Evolutionary conservation across 495 filamentous ascomycete species (phyloP), one percentile per base, ranked within the genome.

Genomic region (Neurospora discreta): DNA sequence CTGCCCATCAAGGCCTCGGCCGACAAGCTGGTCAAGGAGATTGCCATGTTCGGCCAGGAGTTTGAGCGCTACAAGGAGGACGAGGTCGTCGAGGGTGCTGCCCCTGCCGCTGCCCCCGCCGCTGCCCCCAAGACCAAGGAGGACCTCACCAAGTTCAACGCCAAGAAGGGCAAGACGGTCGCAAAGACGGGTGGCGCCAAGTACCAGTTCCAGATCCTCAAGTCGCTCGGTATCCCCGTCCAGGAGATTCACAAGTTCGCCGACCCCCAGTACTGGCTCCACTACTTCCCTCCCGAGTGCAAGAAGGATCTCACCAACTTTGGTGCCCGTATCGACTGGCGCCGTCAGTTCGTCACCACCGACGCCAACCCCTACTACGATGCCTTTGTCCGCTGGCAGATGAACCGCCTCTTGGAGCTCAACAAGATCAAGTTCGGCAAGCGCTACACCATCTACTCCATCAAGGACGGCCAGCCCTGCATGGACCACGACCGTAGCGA

Each of bases 1-100:
- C 95, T 99, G 89, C 94, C 95, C 5, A 98, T 99, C 83, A 98
- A 97, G 81, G 94, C 95, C 5, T 97, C 92, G 78, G 95, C 95
- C 36, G 95, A 99, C 82, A 98, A 98, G 83, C 89, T 99, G 42
- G 85, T 86, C 67, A 90, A 95, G 70, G 96, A 99, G 78, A 88
- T 97, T 18, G 88, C 92, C 82, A 85, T 92, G 83, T 99, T 99
- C 79, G 96, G 95, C 30, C 82, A 90, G 78, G 88, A 92, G 76
- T 99, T 99, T 75, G 91, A 95, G 80, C 81, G 86, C 16, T 94
- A 91, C 78, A 89, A 89, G 70, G 88, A 88, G 71, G 84, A 85
- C 15, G 87, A 87, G 30, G 84, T 85, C 38, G 80, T 77, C 9
- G 76, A 75, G 36, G 44, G 68, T 36, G 73, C 72, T 11, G 73